Conservation (phyloP, 768 basidiomycete genomes). For the Gelatoporia subvermispora region DNA sequence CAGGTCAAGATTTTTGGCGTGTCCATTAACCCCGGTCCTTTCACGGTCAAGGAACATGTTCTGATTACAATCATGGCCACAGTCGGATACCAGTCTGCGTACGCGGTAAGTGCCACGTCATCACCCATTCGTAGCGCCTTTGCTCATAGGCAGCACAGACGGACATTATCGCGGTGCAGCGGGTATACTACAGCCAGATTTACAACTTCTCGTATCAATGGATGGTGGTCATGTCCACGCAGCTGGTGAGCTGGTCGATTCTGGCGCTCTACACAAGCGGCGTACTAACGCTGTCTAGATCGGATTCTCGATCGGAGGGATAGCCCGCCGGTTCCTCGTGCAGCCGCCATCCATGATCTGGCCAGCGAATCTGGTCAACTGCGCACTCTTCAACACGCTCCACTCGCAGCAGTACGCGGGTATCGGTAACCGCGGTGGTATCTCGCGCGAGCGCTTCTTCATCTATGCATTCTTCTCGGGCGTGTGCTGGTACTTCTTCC, state of each 20-base stretch:
- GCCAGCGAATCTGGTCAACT: slow-evolving; percentile 38
- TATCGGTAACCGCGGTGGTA: slow-evolving; percentile 38
- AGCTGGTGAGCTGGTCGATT: slow-evolving; percentile 7
- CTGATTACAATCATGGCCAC: slow-evolving; percentile 40
- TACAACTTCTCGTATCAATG: slow-evolving; percentile 35
- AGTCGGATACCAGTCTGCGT: slow-evolving; percentile 29
- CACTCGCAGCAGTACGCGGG: slow-evolving; percentile 36
- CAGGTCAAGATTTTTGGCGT: slow-evolving; percentile 48
- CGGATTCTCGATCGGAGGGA: slow-evolving; percentile 39
- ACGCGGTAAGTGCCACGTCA: slow-evolving; percentile 19
- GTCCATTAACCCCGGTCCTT: slow-evolving; percentile 61
- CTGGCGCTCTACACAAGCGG: background rate
- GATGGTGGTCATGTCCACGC: slow-evolving; percentile 38
- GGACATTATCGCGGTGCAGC: slow-evolving; percentile 42
- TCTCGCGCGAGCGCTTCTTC: slow-evolving; percentile 54
- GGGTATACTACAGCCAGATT: slow-evolving; percentile 38
- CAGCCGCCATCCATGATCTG: slow-evolving; percentile 41
- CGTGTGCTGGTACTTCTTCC: slow-evolving; percentile 52
- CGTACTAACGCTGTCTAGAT: slow-evolving; percentile 18
- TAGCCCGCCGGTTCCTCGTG: slow-evolving; percentile 41
- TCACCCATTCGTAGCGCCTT: no score
- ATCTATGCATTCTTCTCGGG: slow-evolving; percentile 33
- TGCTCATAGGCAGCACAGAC: slow-evolving; percentile 18
- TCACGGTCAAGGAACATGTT: slow-evolving; percentile 73
- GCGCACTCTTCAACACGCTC: slow-evolving; percentile 42